These are phyloP conservation scores for Xylaria flabelliformis DNA, from an alignment of 495 filamentous ascomycete genomes.

Conservation along the genomic window DNA sequence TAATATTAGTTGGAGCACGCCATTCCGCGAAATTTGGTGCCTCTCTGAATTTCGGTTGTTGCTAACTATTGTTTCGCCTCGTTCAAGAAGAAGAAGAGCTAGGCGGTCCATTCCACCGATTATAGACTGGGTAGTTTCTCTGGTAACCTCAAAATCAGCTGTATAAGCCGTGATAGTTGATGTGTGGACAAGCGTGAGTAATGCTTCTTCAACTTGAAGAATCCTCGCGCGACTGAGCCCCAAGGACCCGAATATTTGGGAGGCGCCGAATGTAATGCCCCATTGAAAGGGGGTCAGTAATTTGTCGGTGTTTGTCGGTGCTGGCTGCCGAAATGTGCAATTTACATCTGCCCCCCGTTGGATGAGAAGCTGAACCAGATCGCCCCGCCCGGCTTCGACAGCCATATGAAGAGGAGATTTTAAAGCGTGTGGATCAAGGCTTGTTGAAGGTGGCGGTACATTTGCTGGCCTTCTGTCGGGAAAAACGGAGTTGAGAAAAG, in stretches of 20 bases:
- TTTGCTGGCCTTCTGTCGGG: not conserved
- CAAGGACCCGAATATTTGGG: not conserved
- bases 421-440: not conserved
- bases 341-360: constrained; percentile 4
- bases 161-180: not conserved
- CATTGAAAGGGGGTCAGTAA: not conserved
- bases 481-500: constrained; percentile 5
- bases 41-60: not conserved
- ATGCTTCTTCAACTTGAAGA: not conserved
- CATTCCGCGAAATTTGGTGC: not conserved
- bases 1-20: not conserved
- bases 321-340: no score
- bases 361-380: not conserved
- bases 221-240: not conserved
- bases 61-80: not conserved
- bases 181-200: not conserved
- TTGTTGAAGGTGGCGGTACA: not conserved
- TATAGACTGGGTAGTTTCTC: rapidly evolving
- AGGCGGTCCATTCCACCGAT: not conserved
- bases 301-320: no score
- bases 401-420: not conserved
- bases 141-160: not conserved
- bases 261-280: not conserved
- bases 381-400: not conserved
- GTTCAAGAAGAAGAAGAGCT: not conserved